Evolutionary conservation across 1,284 basidiomycete genomes (phyloP).

Genomic region (Fomitopsis palustris): DNA sequence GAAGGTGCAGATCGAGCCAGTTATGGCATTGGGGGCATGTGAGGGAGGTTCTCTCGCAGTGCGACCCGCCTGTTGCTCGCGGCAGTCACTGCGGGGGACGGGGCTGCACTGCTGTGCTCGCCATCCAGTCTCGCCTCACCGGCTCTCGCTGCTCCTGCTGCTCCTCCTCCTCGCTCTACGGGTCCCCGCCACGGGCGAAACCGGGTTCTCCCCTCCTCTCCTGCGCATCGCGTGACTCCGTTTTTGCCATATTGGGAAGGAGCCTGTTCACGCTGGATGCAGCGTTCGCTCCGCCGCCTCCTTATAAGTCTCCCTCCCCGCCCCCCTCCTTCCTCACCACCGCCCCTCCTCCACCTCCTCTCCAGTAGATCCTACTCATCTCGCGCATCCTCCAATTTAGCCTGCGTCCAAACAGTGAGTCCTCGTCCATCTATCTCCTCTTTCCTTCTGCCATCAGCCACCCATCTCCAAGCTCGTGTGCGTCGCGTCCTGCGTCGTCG

Average conservation of each 20-base stretch:
- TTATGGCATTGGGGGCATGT: not conserved
- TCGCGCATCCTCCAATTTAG: not conserved
- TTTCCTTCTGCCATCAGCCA: not conserved
- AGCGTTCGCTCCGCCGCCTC: conserved; percentile 11
- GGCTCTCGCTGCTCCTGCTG: too few species aligned
- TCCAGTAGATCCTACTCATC: not conserved
- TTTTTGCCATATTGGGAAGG: conserved; percentile 12
- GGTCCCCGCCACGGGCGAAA: conserved; percentile 24
- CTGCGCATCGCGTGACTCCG: conserved; percentile 19
- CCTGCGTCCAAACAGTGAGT: not conserved
- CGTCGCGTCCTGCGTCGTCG: not conserved
- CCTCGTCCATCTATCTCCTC: not conserved
- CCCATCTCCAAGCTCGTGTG: not conserved
- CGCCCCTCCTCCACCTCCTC: conserved; percentile 4
- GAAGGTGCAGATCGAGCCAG: not conserved
- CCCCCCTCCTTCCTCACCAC: conserved; percentile 9
- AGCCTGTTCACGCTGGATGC: conserved; percentile 18
- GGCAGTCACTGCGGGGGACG: not conserved
- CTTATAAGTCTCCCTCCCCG: conserved; percentile 21
- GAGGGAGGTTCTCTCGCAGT: not conserved
- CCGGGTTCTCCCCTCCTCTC: conserved; percentile 14
- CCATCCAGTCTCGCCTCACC: not conserved
- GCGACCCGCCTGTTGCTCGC: not conserved
- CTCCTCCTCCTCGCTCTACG: conserved; percentile 3
- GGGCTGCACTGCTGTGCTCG: not conserved